Evolutionary conservation across 495 filamentous ascomycete species (phyloP).

Genomic region (Cudoniella acicularis): DNA sequence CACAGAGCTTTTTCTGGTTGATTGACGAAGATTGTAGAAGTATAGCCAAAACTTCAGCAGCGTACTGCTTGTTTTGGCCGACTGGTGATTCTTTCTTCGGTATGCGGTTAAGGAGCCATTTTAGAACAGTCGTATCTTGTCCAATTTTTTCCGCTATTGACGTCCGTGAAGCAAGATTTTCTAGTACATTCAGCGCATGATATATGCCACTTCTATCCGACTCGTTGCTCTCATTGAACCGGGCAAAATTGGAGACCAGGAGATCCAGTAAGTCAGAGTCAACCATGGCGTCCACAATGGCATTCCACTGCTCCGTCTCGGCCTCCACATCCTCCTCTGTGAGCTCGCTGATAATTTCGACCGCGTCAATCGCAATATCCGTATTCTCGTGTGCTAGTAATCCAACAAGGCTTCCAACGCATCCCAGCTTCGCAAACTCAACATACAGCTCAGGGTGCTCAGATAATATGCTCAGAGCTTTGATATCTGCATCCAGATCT

Average conservation of each 20-base stretch:
- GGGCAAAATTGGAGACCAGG: slow-evolving; percentile 75
- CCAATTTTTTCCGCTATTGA: slow-evolving; percentile 67
- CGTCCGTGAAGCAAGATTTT: slow-evolving; percentile 76
- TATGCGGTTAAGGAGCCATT: slow-evolving; percentile 74
- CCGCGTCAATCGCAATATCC: slow-evolving; percentile 88
- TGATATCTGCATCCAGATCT: slow-evolving; percentile 87
- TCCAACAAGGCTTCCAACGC: slow-evolving; percentile 68
- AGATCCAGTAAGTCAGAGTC: slow-evolving; percentile 81
- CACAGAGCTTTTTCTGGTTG: slow-evolving; percentile 61
- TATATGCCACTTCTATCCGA: slow-evolving; percentile 82
- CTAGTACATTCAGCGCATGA: slow-evolving; percentile 75
- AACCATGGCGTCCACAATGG: slow-evolving; percentile 74
- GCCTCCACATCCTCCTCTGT: slow-evolving; percentile 93
- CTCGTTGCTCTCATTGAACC: slow-evolving; percentile 77
- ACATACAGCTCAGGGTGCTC: slow-evolving; percentile 83
- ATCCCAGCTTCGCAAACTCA: slow-evolving; percentile 79
- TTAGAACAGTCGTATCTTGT: slow-evolving; percentile 58
- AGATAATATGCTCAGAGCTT: slow-evolving; percentile 79
- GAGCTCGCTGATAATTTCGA: slow-evolving; percentile 88
- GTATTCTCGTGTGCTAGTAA: slow-evolving; percentile 94
- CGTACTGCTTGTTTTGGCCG: slow-evolving; percentile 91
- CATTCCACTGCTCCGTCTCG: slow-evolving; percentile 77
- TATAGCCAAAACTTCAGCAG: slow-evolving; percentile 88
- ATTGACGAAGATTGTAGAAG: slow-evolving; percentile 65
- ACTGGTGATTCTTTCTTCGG: slow-evolving; percentile 57